Conservation (phyloP, 331 rosid species). For the Saraca asoca region DNA sequence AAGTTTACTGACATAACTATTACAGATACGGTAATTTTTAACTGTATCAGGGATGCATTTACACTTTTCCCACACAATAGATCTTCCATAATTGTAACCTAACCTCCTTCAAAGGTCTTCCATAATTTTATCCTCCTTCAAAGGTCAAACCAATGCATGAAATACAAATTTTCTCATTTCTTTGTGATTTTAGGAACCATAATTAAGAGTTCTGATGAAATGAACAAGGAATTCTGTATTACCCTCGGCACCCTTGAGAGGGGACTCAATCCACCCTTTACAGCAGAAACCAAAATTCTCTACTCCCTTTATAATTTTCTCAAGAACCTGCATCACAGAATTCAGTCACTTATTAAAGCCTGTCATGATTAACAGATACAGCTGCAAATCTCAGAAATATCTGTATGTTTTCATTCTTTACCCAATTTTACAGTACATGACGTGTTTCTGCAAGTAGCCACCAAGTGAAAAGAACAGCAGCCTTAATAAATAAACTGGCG, state of each 20-base stretch:
- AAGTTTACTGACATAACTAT: too few relatives aligned
- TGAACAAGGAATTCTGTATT: slow-evolving; percentile 85
- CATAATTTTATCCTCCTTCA: not conserved
- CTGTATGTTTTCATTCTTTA: not conserved
- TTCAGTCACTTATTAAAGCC: slow-evolving; percentile 4
- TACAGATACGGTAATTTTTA: too few relatives aligned
- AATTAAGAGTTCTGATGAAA: slow-evolving; percentile 47
- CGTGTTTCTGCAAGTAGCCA: not conserved
- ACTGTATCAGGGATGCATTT: not conserved
- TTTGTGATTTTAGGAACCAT: slow-evolving; percentile 12
- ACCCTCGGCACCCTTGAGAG: slow-evolving; percentile 93
- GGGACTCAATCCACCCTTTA: slow-evolving; percentile 89
- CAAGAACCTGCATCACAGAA: slow-evolving; percentile 65
- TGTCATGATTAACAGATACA: too few relatives aligned
- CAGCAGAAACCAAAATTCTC: slow-evolving; percentile 76
- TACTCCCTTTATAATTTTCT: slow-evolving; percentile 76
- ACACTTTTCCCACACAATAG: not conserved
- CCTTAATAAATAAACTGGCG: not conserved
- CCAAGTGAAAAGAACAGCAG: not conserved
- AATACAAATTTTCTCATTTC: not conserved
- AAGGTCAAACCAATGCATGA: slow-evolving; percentile 13
- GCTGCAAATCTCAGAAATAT: not conserved
- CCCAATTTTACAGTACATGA: not conserved
- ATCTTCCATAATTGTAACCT: slow-evolving; percentile 7
- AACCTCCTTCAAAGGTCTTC: not conserved